phyloP scores from a whole-genome alignment of 2,329 filamentous ascomycete species.

The Microdochium trichocladiopsis region DNA sequence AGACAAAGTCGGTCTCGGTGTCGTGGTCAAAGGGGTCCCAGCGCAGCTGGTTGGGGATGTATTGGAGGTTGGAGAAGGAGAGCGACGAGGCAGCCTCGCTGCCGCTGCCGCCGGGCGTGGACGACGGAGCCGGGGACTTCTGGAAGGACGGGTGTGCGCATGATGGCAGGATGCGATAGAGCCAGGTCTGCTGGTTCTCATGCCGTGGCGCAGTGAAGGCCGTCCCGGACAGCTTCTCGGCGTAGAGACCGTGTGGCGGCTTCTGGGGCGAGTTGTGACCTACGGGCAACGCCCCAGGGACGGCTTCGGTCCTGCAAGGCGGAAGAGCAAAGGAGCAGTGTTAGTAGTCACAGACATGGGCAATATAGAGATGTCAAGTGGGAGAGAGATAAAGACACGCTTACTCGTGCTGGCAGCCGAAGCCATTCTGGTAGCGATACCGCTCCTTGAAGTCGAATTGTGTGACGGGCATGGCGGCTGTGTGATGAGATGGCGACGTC shows the following conservation, averaged over 20 bases:
- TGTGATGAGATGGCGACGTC: background rate
- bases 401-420: conserved; percentile 63
- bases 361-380: too few species aligned
- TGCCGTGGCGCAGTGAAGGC: conserved; percentile 52
- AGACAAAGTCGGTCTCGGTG: conserved; percentile 40
- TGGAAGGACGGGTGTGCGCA: conserved; percentile 37
- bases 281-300: conserved; percentile 58
- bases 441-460: conserved; percentile 25
- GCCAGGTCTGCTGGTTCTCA: conserved; percentile 53
- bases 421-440: conserved; percentile 64
- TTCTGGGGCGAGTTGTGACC: conserved; percentile 67
- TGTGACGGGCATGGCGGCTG: conserved; percentile 23
- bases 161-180: conserved; percentile 51
- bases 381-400: conserved; percentile 10
- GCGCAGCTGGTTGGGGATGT: conserved; percentile 75
- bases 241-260: conserved; percentile 60
- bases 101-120: conserved; percentile 26
- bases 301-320: conserved; percentile 50
- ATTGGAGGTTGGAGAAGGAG: conserved; percentile 44
- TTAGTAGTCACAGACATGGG: too few species aligned
- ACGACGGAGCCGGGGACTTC: conserved; percentile 30
- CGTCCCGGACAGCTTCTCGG: conserved; percentile 58
- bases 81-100: background rate
- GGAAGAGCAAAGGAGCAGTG: too few species aligned
- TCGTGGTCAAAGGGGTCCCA: conserved; percentile 78